A percentile compares a stretch with the other conserved stretches of the same genome.
Evolutionary conservation across 805 yeast species (phyloP).

Genomic region (Yarrowia sp.): DNA sequence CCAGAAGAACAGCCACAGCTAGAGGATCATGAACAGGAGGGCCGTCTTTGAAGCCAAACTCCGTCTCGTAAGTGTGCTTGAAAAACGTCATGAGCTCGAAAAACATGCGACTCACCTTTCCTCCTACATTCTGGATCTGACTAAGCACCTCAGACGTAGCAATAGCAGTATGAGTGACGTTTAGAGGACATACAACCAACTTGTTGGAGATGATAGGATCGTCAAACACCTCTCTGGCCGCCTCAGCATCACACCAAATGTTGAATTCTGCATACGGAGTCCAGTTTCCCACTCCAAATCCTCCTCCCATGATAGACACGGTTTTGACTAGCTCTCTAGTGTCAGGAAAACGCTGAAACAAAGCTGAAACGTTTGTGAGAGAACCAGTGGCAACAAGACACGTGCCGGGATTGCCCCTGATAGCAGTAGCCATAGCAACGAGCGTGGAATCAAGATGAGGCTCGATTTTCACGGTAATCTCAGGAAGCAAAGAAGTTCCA

Average conservation of each 20-base stretch:
- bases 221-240: constrained; percentile 65
- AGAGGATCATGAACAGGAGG: constrained; percentile 86
- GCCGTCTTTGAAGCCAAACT: constrained; percentile 58
- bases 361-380: constrained; percentile 69
- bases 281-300: constrained; percentile 56
- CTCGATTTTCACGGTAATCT: constrained; percentile 51
- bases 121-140: constrained; percentile 51
- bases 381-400: constrained; percentile 79
- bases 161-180: constrained; percentile 70
- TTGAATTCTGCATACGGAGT: constrained; percentile 75
- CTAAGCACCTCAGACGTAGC: constrained; percentile 56
- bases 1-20: constrained; percentile 65
- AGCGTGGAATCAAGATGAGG: constrained; percentile 52
- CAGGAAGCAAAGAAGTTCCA: constrained; percentile 69
- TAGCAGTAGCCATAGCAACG: constrained; percentile 56
- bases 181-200: constrained; percentile 66
- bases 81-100: constrained; percentile 62
- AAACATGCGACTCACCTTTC: constrained; percentile 50
- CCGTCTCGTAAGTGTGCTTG: constrained; percentile 55
- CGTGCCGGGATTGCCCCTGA: constrained; percentile 56
- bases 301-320: constrained; percentile 82
- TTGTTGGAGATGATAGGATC: constrained; percentile 58
- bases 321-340: constrained; percentile 57
- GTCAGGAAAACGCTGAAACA: constrained; percentile 64
- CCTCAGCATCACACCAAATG: constrained; percentile 74